These are phyloP conservation scores for Sphaerobolus stellatus DNA, from an alignment of 1,284 basidiomycete genomes.

Conservation along the genomic window DNA sequence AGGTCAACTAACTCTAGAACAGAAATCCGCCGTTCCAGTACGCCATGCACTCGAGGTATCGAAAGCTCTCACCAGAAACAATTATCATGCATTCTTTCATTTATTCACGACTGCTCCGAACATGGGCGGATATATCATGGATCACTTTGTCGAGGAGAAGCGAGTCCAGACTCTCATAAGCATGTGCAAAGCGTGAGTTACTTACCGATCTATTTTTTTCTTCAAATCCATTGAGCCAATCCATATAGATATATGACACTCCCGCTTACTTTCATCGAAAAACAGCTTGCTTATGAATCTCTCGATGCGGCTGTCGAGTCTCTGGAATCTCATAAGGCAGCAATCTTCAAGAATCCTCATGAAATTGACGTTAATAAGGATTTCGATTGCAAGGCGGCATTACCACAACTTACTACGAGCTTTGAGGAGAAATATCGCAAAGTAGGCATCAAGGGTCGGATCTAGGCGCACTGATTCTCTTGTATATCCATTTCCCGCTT, in stretches of 20 bases:
- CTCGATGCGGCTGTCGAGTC: slow-evolving; percentile 68
- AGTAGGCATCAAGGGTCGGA: slow-evolving; percentile 67
- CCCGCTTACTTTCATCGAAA: slow-evolving; percentile 73
- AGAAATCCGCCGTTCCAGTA: slow-evolving; percentile 80
- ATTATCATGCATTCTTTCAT: slow-evolving; percentile 91
- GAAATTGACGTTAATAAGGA: slow-evolving; percentile 56
- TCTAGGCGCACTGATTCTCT: no score
- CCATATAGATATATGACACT: slow-evolving; percentile 72
- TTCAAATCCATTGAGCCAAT: neutral
- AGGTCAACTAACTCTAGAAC: slow-evolving; percentile 89
- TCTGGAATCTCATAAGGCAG: slow-evolving; percentile 68
- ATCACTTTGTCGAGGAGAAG: slow-evolving; percentile 95
- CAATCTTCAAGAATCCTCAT: slow-evolving; percentile 66
- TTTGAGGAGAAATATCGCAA: slow-evolving; percentile 77
- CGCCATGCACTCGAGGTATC: slow-evolving; percentile 89
- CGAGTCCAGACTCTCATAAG: slow-evolving; percentile 83
- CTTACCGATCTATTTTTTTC: slow-evolving; percentile 3
- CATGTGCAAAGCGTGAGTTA: slow-evolving; percentile 89
- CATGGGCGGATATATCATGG: slow-evolving; percentile 99
- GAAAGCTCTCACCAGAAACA: slow-evolving; percentile 85
- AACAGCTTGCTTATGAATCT: slow-evolving; percentile 83
- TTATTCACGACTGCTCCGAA: slow-evolving; percentile 86
- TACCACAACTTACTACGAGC: slow-evolving; percentile 50
- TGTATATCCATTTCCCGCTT: slow-evolving; percentile 19
- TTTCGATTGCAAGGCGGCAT: slow-evolving; percentile 65